A percentile compares a stretch with the other conserved stretches of the same genome.
phyloP scores from a whole-genome alignment of 2,329 filamentous ascomycete species.

The Orbilia quercus region DNA sequence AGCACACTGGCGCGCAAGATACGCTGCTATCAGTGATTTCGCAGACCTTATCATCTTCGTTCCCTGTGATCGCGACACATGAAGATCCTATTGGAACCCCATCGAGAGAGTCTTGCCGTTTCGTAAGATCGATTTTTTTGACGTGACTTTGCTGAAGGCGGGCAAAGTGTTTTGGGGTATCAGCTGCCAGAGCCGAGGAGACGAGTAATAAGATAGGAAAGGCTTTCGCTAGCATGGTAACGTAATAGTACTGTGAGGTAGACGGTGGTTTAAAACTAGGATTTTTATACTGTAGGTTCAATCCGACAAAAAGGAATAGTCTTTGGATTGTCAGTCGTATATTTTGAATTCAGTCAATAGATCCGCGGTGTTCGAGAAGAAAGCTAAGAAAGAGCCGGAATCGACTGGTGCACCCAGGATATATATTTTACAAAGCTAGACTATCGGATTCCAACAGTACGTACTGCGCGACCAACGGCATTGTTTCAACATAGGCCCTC shows the following conservation, averaged over 20 bases:
- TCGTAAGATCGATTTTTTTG: constrained; percentile 22
- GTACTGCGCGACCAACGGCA: background rate
- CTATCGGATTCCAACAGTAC: background rate
- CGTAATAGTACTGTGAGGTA: background rate
- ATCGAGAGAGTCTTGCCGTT: constrained; percentile 8
- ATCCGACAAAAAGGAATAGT: no score
- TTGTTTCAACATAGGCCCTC: no score
- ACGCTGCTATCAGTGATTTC: constrained; percentile 16
- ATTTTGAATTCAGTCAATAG: background rate
- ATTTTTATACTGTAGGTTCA: no score
- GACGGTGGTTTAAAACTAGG: background rate
- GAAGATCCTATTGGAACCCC: constrained; percentile 13
- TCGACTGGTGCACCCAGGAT: background rate
- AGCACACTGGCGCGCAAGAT: constrained; percentile 48
- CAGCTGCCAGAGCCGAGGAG: constrained; percentile 15
- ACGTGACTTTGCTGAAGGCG: constrained; percentile 19
- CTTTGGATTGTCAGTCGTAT: no score
- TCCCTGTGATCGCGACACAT: constrained; percentile 33
- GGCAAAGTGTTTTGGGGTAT: background rate
- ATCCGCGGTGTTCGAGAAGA: background rate
- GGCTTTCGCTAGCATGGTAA: background rate
- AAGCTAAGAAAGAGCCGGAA: background rate
- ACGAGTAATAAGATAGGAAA: constrained; percentile 3
- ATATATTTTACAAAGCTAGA: background rate
- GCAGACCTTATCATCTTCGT: constrained; percentile 41